These are phyloP conservation scores for Starmerella bombi DNA, from an alignment of 805 yeast genomes.

Conservation along the genomic window DNA sequence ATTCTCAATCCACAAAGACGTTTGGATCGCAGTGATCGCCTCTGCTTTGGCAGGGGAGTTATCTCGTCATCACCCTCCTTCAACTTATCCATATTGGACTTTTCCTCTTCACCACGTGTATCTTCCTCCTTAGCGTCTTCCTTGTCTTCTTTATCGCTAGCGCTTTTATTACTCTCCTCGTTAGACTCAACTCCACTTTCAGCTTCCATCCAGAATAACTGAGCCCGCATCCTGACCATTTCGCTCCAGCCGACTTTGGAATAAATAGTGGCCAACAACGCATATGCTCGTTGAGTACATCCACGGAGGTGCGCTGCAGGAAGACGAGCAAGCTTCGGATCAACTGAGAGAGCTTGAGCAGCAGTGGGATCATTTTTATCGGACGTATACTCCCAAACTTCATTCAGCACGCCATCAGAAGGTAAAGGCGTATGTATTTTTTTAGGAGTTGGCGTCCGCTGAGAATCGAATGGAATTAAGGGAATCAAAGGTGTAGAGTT, in stretches of 20 bases:
- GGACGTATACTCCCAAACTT: conserved; percentile 34
- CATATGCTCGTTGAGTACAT: conserved; percentile 50
- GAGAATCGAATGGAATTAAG: conserved; percentile 34
- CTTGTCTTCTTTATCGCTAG: neutral
- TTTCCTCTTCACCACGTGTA: neutral
- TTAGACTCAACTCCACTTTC: conserved; percentile 34
- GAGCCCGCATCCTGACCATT: conserved; percentile 49
- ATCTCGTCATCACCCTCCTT: neutral
- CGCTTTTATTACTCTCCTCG: neutral
- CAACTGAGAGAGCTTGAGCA: conserved; percentile 20
- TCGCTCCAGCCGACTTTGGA: conserved; percentile 73
- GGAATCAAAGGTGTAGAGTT: conserved; percentile 66
- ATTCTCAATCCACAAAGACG: conserved; percentile 67
- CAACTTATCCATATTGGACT: neutral
- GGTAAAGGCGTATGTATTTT: conserved; percentile 40
- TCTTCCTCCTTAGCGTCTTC: neutral
- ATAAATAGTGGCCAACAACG: conserved; percentile 53
- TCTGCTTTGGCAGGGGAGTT: neutral
- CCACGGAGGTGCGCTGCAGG: conserved; percentile 41
- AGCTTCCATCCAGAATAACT: conserved; percentile 68
- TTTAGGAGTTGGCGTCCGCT: conserved; percentile 34
- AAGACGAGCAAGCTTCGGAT: conserved; percentile 37
- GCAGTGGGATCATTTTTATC: conserved; percentile 24
- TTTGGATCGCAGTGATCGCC: conserved; percentile 30
- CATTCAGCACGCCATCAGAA: conserved; percentile 38